Evolutionary conservation across 2,329 filamentous ascomycete genomes (phyloP).

Genomic region (Monosporascus cannonballus): DNA sequence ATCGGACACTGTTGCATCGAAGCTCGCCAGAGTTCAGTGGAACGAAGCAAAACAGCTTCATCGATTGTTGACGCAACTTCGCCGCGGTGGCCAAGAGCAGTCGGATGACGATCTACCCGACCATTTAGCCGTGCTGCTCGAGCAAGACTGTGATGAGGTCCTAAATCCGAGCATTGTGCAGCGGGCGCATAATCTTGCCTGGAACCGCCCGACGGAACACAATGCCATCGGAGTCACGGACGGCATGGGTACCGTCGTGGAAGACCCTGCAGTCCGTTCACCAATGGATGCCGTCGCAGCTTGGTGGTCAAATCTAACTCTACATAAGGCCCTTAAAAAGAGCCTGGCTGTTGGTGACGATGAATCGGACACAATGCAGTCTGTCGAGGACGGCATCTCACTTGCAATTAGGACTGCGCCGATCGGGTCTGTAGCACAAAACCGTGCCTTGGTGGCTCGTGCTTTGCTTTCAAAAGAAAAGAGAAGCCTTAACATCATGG

Average conservation of each 20-base stretch:
- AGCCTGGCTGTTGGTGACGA: slow-evolving; percentile 52
- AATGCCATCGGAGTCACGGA: slow-evolving; percentile 58
- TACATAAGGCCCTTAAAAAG: slow-evolving; percentile 63
- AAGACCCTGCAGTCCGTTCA: slow-evolving; percentile 77
- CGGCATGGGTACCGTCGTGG: slow-evolving; percentile 76
- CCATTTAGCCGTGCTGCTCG: slow-evolving; percentile 69
- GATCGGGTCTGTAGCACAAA: slow-evolving; percentile 65
- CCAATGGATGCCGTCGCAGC: slow-evolving; percentile 86
- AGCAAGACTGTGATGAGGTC: slow-evolving; percentile 76
- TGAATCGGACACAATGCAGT: slow-evolving; percentile 30
- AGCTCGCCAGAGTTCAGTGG: slow-evolving; percentile 73
- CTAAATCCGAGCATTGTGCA: slow-evolving; percentile 73
- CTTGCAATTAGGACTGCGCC: slow-evolving; percentile 71
- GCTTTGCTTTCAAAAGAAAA: slow-evolving; percentile 50
- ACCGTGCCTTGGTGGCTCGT: slow-evolving; percentile 53
- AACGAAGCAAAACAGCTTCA: slow-evolving; percentile 67
- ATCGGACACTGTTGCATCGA: slow-evolving; percentile 65
- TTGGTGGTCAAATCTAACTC: slow-evolving; percentile 75
- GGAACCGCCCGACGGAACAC: slow-evolving; percentile 71
- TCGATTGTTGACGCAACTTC: slow-evolving; percentile 38
- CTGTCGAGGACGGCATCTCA: slow-evolving; percentile 45
- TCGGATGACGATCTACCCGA: slow-evolving; percentile 65
- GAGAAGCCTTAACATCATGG: slow-evolving; percentile 50
- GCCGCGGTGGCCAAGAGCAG: slow-evolving; percentile 33
- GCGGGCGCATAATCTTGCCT: slow-evolving; percentile 82